Base-by-base conservation (phyloP, 2,329 filamentous ascomycete species). In the Graphilbum fragrans region DNA sequence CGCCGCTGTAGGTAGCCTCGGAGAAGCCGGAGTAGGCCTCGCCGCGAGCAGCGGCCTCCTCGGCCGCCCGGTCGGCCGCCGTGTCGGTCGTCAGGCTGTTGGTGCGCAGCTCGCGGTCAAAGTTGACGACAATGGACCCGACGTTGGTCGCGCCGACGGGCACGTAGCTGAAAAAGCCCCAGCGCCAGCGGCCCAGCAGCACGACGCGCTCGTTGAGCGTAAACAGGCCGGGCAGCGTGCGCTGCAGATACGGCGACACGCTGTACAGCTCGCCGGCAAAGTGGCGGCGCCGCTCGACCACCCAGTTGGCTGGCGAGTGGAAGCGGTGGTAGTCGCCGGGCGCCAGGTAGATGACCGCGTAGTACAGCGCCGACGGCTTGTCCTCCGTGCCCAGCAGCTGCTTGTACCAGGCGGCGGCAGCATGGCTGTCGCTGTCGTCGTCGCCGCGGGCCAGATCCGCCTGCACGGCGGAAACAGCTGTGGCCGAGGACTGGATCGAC, bases 241-340 rank as follows among this genome's bases (percentile, higher is more conserved):
- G 82, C 59, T 95, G 88, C 12, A 98, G 74, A 61, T 95, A 98
- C 0, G 92, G 92, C 0, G 86, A 94, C 5, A 98, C 92, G 41
- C 82, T 90, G 68, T 85, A 98, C 9, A 98, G 72, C 61, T 98
- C 93, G 44, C 92, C 92, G 1, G 92, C 88, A 57, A 98, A 98
- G 65, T 98, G 92, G n/a, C 92, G 84, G 35, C 93, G 80, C 49
- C 80, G 80, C 62, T 95, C 85, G 27, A 92, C 92, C 16, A 98
- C 87, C 92, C 92, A 98, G 52, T 86, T 83, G 2, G 86, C 81
- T 0, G 92, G 92, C 2, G 86, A 94, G 66, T 98, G 93, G 68
- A 96, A 98, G 49, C 90, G 85, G 65, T 98, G 92, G 65, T 98
- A 98, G 65, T 98, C 93, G 38, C 92, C 92, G 0, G 92, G 92